Percentiles rank a stretch among this genome's conserved stretches.
These are phyloP conservation scores for Melaleuca quinquenervia DNA, from an alignment of 345 rosid species.

Conservation along the genomic window DNA sequence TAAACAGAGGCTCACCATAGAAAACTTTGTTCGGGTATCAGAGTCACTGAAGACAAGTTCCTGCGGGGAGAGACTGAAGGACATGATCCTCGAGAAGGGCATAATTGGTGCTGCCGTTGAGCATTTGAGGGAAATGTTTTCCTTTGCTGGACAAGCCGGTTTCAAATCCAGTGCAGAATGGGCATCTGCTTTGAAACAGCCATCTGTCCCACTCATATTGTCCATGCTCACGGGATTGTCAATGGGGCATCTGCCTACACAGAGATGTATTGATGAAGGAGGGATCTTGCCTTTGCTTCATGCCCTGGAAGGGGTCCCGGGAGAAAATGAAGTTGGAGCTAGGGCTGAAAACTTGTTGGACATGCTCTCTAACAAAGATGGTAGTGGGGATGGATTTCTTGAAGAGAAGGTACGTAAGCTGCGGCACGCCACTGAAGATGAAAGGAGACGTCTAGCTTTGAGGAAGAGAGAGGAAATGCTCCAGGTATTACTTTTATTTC, in stretches of 20 bases:
- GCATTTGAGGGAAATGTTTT: constrained; percentile 65
- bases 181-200: constrained; percentile 65
- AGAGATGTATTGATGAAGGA: constrained; percentile 72
- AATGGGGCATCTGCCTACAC: constrained; percentile 94
- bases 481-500: constrained; percentile 36
- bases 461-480: constrained; percentile 79
- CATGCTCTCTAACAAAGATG: constrained; percentile 80
- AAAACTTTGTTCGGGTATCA: constrained; percentile 90
- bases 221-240: constrained; percentile 94
- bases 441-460: constrained; percentile 88
- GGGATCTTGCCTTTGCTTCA: constrained; percentile 82
- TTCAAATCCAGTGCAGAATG: constrained; percentile 67
- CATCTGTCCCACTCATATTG: constrained; percentile 82
- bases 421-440: constrained; percentile 86
- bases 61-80: constrained; percentile 93
- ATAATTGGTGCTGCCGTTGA: constrained; percentile 71
- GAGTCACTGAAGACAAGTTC: constrained; percentile 97
- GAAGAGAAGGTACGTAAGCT: constrained; percentile 62
- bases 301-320: constrained; percentile 87
- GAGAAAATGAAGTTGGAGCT: constrained; percentile 93
- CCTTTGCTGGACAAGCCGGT: constrained; percentile 69
- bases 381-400: constrained; percentile 91
- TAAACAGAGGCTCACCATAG: constrained; percentile 69
- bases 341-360: constrained; percentile 97
- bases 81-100: constrained; percentile 82